These are phyloP conservation scores for Trichoderma asperelloides DNA, from an alignment of 495 filamentous ascomycete genomes.

Conservation along the genomic window DNA sequence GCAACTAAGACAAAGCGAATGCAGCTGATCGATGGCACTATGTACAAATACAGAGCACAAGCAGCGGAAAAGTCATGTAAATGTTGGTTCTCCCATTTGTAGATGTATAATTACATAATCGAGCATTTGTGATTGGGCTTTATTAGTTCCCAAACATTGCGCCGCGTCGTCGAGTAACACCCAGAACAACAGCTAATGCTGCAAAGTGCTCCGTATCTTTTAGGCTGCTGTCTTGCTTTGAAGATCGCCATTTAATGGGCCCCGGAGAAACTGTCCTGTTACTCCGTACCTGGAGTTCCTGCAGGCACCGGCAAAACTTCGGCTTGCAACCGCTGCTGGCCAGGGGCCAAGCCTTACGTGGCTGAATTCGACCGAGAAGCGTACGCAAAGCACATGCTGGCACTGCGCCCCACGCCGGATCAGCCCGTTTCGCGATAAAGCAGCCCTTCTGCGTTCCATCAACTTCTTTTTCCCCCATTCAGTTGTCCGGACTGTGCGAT, in stretches of 20 bases:
- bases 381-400: slow-evolving; percentile 1
- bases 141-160: too few relatives aligned
- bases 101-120: too few relatives aligned
- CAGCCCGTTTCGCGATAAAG: neutral
- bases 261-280: neutral
- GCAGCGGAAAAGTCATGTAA: too few relatives aligned
- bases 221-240: too few relatives aligned
- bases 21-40: neutral
- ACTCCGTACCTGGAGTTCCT: neutral
- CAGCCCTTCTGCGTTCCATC: neutral
- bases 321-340: neutral
- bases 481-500: neutral
- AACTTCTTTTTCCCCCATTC: neutral
- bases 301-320: neutral
- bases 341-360: slow-evolving; percentile 8
- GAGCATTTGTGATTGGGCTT: too few relatives aligned
- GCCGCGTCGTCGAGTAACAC: too few relatives aligned
- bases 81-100: too few relatives aligned
- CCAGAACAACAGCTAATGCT: too few relatives aligned
- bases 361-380: neutral
- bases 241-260: neutral
- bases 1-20: neutral
- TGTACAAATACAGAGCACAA: neutral
- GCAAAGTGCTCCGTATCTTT: too few relatives aligned
- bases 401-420: slow-evolving; percentile 1